A percentile compares a stretch with the other conserved stretches of the same genome.
Conservation (phyloP, 768 basidiomycete species). For the Russula brevipes region DNA sequence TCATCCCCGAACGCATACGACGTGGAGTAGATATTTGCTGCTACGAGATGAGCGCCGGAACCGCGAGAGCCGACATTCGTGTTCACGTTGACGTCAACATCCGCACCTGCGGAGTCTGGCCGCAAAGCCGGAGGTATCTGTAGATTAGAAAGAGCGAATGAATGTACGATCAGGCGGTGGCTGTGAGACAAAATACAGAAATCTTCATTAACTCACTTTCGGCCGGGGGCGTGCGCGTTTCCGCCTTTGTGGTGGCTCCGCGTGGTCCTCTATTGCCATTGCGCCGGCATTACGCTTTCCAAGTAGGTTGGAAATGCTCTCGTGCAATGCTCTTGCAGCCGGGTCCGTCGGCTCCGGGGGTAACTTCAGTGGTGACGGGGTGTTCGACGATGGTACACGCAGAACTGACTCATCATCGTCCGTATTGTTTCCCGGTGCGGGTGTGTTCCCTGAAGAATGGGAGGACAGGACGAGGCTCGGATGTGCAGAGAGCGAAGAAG, state of each 20-base stretch:
- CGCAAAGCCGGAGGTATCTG: slow-evolving; percentile 37
- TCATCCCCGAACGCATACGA: slow-evolving; percentile 23
- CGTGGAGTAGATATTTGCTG: slow-evolving; percentile 1
- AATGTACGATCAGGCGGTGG: background rate
- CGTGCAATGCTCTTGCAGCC: slow-evolving; percentile 54
- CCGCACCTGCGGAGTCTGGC: slow-evolving; percentile 31
- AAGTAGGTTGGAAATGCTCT: slow-evolving; percentile 61
- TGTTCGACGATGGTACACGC: slow-evolving; percentile 13
- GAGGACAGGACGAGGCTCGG: background rate
- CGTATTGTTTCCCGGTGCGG: slow-evolving; percentile 29
- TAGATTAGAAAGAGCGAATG: background rate
- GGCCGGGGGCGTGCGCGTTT: slow-evolving; percentile 38
- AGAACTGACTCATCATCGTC: slow-evolving; percentile 26
- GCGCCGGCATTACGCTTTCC: slow-evolving; percentile 53
- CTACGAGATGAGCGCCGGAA: background rate
- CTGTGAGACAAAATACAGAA: background rate
- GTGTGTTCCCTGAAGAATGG: slow-evolving; percentile 1
- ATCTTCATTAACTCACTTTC: slow-evolving; percentile 31
- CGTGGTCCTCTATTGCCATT: slow-evolving; percentile 27
- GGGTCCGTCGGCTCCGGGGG: slow-evolving; percentile 39
- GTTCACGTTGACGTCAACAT: background rate
- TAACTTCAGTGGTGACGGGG: slow-evolving; percentile 31
- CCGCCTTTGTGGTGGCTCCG: slow-evolving; percentile 27
- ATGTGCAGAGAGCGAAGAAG: slow-evolving; percentile 12
- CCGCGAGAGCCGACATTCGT: background rate